These are phyloP conservation scores for Fragaria iinumae DNA, from an alignment of 306 rosid species.

Conservation along the genomic window DNA sequence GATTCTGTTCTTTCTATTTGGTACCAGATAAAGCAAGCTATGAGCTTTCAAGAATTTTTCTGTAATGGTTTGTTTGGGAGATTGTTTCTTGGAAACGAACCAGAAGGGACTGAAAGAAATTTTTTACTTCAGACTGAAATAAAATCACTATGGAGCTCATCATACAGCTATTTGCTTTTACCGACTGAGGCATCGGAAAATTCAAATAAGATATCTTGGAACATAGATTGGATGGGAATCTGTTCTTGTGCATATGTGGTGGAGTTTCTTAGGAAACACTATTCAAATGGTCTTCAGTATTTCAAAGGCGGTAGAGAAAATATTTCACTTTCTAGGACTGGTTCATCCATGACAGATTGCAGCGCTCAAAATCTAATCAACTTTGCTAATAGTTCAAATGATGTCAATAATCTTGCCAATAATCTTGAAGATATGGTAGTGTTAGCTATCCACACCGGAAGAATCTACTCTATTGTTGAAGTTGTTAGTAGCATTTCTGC, in stretches of 20 bases:
- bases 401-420: conserved; percentile 33
- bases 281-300: conserved; percentile 28
- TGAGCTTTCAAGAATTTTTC: conserved; percentile 75
- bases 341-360: conserved; percentile 33
- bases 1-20: conserved; percentile 19
- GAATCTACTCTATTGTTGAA: conserved; percentile 63
- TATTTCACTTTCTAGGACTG: conserved; percentile 23
- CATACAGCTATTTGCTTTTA: conserved; percentile 64
- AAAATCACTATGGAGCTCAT: conserved; percentile 52
- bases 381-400: conserved; percentile 55
- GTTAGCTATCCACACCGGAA: conserved; percentile 84
- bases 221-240: conserved; percentile 72
- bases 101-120: conserved; percentile 34
- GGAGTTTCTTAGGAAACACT: conserved; percentile 46
- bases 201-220: conserved; percentile 33
- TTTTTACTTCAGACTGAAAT: conserved; percentile 59
- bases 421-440: conserved; percentile 49
- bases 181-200: conserved; percentile 47
- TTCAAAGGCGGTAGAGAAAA: conserved; percentile 23
- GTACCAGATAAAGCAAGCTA: conserved; percentile 62
- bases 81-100: conserved; percentile 43
- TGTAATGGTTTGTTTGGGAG: conserved; percentile 83
- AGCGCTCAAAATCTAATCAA: conserved; percentile 33
- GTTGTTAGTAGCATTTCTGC: conserved; percentile 46
- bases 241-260: conserved; percentile 55